A percentile compares a stretch with the other conserved stretches of the same genome.
These are phyloP conservation scores for Lobulomyces angularis DNA, from an alignment of 192 early-diverging fungal species.

Conservation along the genomic window DNA sequence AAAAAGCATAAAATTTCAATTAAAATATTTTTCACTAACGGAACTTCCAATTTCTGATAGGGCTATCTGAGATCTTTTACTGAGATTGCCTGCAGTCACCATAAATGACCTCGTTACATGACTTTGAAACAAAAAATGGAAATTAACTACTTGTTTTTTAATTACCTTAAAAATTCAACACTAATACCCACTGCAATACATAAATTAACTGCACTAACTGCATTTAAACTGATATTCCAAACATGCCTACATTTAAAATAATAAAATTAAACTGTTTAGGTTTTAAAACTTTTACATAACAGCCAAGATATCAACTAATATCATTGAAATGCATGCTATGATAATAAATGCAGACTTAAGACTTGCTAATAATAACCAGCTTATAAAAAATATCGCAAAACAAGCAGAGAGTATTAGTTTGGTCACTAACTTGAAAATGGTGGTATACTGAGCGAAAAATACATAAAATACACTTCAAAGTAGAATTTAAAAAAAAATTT, in stretches of 20 bases:
- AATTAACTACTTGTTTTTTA: too few species aligned
- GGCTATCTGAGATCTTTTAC: constrained; percentile 29
- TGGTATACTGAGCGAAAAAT: constrained; percentile 56
- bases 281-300: too few species aligned
- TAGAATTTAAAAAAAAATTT: too few species aligned
- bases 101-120: constrained; percentile 48
- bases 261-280: too few species aligned
- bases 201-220: constrained; percentile 50
- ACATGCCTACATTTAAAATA: too few species aligned
- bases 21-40: constrained; percentile 15
- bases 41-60: constrained; percentile 49
- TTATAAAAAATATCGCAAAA: constrained; percentile 38
- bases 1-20: constrained; percentile 1
- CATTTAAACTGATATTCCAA: constrained; percentile 47
- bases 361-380: constrained; percentile 33
- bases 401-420: constrained; percentile 36
- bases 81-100: constrained; percentile 23
- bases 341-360: constrained; percentile 37
- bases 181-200: constrained; percentile 56
- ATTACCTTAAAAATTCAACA: constrained; percentile 60
- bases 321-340: constrained; percentile 42
- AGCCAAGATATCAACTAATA: constrained; percentile 40
- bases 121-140: too few species aligned
- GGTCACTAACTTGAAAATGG: constrained; percentile 34
- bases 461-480: constrained; percentile 55